phyloP scores from a whole-genome alignment of 1,284 basidiomycete species.

The Trichosporon faecale region DNA sequence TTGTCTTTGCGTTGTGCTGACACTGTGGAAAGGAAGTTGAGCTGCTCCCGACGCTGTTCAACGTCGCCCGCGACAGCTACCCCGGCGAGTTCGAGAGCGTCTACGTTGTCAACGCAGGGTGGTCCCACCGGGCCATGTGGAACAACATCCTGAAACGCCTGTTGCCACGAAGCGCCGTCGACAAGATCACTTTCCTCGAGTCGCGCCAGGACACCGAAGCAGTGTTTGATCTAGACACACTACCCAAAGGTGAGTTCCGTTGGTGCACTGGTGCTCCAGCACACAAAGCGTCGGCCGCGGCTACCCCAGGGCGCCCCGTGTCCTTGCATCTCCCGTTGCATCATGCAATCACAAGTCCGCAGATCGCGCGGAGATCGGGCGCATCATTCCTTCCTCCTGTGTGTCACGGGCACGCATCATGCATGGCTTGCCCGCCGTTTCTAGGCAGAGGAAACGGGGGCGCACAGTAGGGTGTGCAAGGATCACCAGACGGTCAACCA shows the following conservation, averaged over 20 bases:
- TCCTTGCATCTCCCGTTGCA: background rate
- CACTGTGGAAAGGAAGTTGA: slow-evolving; percentile 46
- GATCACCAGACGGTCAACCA: background rate
- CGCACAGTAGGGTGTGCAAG: background rate
- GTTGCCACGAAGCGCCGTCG: slow-evolving; percentile 53
- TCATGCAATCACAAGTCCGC: background rate
- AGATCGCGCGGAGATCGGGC: background rate
- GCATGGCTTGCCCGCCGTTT: background rate
- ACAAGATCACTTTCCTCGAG: slow-evolving; percentile 53
- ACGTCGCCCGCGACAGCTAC: slow-evolving; percentile 48
- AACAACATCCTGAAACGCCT: slow-evolving; percentile 52
- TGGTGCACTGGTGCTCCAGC: background rate
- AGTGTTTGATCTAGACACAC: slow-evolving; percentile 38
- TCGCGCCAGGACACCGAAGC: slow-evolving; percentile 27
- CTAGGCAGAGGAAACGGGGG: background rate
- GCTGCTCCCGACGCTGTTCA: slow-evolving; percentile 45
- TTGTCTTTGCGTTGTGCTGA: background rate
- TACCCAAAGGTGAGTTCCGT: slow-evolving; percentile 36
- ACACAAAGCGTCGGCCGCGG: background rate
- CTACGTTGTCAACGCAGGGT: slow-evolving; percentile 55
- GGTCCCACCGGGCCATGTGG: slow-evolving; percentile 57
- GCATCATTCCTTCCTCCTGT: background rate
- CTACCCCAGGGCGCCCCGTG: background rate
- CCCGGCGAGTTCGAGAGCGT: slow-evolving; percentile 50
- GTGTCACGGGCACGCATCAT: background rate